Percentiles rank a stretch among this genome's conserved stretches.
phyloP scores from a whole-genome alignment of 441 rosid genomes.

The Pelargonium citronellum region DNA sequence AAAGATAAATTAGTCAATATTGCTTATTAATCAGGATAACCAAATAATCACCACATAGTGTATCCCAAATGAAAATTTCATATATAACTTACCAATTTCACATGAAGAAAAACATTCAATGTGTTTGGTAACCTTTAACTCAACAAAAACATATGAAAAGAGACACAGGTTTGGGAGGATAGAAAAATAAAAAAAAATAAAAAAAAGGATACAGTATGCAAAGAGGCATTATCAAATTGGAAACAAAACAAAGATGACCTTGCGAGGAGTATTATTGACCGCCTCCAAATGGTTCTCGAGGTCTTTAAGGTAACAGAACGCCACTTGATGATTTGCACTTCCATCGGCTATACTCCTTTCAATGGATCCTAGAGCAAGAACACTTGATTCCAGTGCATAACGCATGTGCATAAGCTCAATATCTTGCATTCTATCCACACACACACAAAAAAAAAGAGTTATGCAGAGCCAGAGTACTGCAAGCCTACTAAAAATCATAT shows the following conservation, averaged over 20 bases:
- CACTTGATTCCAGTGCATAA: slow-evolving; percentile 81
- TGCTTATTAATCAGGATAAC: slow-evolving; percentile 10
- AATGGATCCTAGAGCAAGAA: slow-evolving; percentile 72
- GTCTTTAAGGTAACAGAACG: slow-evolving; percentile 69
- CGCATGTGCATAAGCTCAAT: slow-evolving; percentile 97
- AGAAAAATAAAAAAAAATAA: slow-evolving; percentile 12
- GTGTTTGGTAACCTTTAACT: not conserved
- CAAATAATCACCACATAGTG: slow-evolving; percentile 9
- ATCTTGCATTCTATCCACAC: slow-evolving; percentile 71
- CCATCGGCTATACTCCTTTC: slow-evolving; percentile 47
- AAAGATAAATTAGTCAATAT: slow-evolving; percentile 6
- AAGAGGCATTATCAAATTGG: not conserved
- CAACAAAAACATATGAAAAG: slow-evolving; percentile 10
- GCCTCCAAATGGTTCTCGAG: slow-evolving; percentile 73
- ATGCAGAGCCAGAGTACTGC: not conserved
- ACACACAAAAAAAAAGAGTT: slow-evolving; percentile 6
- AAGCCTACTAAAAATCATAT: slow-evolving; percentile 13
- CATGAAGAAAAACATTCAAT: not conserved
- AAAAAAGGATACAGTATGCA: not conserved
- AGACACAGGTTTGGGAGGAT: slow-evolving; percentile 3
- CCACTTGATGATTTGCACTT: slow-evolving; percentile 43
- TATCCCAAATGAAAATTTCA: slow-evolving; percentile 12
- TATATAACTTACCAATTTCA: slow-evolving; percentile 9
- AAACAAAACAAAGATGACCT: slow-evolving; percentile 37
- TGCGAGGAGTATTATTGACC: slow-evolving; percentile 71